Evolutionary conservation across 495 filamentous ascomycete species (phyloP).

Genomic region (Hypoxylon lienhwacheense): DNA sequence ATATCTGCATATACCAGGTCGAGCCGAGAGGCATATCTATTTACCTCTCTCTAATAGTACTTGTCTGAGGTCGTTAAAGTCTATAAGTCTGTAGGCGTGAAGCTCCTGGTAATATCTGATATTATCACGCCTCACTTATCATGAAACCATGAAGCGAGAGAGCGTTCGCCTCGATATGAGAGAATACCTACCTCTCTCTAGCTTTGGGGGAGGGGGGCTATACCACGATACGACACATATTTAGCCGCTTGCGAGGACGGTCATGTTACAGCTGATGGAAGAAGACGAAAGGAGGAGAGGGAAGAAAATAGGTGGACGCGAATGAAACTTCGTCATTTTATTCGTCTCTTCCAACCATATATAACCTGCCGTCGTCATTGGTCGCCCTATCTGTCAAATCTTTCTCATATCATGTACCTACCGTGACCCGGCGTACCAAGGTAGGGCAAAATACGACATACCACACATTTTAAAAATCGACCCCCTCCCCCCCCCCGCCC

Average conservation of each 20-base stretch:
- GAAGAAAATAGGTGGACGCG: slow-evolving; percentile 5
- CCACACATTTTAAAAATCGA: slow-evolving; percentile 3
- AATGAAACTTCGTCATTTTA: slow-evolving; percentile 16
- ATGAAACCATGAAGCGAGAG: not conserved
- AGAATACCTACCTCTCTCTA: slow-evolving; percentile 1
- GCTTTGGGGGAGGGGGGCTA: too few relatives aligned
- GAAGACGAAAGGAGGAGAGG: slow-evolving; percentile 1
- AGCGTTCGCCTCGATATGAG: too few relatives aligned
- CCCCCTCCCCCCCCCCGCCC: not conserved
- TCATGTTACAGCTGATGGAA: slow-evolving; percentile 7
- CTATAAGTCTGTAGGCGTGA: slow-evolving; percentile 19
- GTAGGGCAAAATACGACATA: slow-evolving; percentile 17
- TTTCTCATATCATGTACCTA: slow-evolving; percentile 6
- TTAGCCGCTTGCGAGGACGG: slow-evolving; percentile 24
- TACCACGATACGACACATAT: slow-evolving; percentile 11
- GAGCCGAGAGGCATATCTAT: too few relatives aligned
- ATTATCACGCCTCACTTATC: slow-evolving; percentile 21
- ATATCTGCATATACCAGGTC: too few relatives aligned
- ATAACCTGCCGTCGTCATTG: slow-evolving; percentile 14
- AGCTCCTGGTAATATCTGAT: slow-evolving; percentile 26
- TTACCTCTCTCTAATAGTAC: slow-evolving; percentile 29
- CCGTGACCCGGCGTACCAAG: slow-evolving; percentile 18
- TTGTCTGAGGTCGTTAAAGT: slow-evolving; percentile 14
- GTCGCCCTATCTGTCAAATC: slow-evolving; percentile 28
- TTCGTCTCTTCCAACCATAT: not conserved